Evolutionary conservation across 805 yeast species (phyloP).

Genomic region (Yamadazyma takamatsuzukensis): DNA sequence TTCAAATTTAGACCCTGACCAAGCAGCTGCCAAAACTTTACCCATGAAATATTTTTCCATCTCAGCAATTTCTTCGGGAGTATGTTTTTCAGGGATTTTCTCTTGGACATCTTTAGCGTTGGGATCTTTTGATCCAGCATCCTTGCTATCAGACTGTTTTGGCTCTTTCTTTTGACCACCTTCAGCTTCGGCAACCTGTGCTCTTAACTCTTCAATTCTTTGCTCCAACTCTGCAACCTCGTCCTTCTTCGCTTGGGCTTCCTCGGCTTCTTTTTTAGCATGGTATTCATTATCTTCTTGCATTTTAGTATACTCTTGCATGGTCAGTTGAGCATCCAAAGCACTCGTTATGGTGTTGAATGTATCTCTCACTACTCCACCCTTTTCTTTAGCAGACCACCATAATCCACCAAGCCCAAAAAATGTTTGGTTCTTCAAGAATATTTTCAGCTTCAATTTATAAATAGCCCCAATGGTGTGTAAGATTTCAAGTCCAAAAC

Average conservation of each 20-base stretch:
- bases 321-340: conserved; percentile 72
- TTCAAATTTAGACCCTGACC: conserved; percentile 80
- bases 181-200: conserved; percentile 15
- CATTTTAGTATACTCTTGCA: conserved; percentile 68
- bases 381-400: conserved; percentile 68
- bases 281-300: conserved; percentile 53
- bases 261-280: conserved; percentile 33
- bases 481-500: conserved; percentile 78
- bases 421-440: conserved; percentile 58
- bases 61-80: conserved; percentile 62
- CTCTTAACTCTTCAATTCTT: conserved; percentile 15
- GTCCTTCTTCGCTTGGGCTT: conserved; percentile 8
- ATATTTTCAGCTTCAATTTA: conserved; percentile 59
- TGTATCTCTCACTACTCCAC: conserved; percentile 70
- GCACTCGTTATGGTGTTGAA: conserved; percentile 70
- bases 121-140: conserved; percentile 7
- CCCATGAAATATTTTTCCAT: conserved; percentile 75
- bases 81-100: conserved; percentile 35
- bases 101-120: conserved; percentile 11
- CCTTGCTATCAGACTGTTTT: conserved; percentile 13
- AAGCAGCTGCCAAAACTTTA: conserved; percentile 77
- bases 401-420: conserved; percentile 68
- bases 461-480: conserved; percentile 74
- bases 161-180: conserved; percentile 18
- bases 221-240: conserved; percentile 13